These are phyloP conservation scores for Pythium insidiosum DNA, from an alignment of 352 stramenopile genomes.

Conservation along the genomic window DNA sequence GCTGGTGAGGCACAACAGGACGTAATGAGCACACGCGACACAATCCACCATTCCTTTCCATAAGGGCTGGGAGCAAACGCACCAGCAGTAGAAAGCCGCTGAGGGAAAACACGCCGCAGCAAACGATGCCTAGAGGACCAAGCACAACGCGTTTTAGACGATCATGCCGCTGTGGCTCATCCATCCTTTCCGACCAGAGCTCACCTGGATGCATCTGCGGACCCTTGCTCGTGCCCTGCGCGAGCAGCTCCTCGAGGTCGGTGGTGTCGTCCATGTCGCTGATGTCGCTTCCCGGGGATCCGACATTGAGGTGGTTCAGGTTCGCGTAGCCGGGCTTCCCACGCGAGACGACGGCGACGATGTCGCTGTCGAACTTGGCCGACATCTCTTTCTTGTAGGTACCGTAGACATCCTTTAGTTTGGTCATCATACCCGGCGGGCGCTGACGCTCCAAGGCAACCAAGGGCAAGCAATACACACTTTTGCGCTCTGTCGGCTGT, in stretches of 20 bases:
- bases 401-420: constrained; percentile 74
- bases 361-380: constrained; percentile 62
- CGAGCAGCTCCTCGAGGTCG: constrained; percentile 73
- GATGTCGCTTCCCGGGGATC: constrained; percentile 65
- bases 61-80: background rate
- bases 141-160: background rate
- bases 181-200: constrained; percentile 4
- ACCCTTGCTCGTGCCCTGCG: constrained; percentile 58
- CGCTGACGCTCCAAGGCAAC: constrained; percentile 19
- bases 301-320: constrained; percentile 74
- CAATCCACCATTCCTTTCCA: background rate
- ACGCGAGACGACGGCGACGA: constrained; percentile 57
- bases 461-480: constrained; percentile 17
- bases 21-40: background rate
- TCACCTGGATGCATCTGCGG: constrained; percentile 64
- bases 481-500: constrained; percentile 7
- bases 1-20: constrained; percentile 12
- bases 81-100: constrained; percentile 67
- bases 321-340: constrained; percentile 76
- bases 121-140: constrained; percentile 45
- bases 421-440: constrained; percentile 41
- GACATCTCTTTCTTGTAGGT: constrained; percentile 76
- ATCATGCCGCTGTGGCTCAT: background rate
- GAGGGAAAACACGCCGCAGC: constrained; percentile 71
- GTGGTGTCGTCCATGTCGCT: constrained; percentile 74